Base-by-base conservation (phyloP, 441 rosid species). In the Dalechampia spathulata region DNA sequence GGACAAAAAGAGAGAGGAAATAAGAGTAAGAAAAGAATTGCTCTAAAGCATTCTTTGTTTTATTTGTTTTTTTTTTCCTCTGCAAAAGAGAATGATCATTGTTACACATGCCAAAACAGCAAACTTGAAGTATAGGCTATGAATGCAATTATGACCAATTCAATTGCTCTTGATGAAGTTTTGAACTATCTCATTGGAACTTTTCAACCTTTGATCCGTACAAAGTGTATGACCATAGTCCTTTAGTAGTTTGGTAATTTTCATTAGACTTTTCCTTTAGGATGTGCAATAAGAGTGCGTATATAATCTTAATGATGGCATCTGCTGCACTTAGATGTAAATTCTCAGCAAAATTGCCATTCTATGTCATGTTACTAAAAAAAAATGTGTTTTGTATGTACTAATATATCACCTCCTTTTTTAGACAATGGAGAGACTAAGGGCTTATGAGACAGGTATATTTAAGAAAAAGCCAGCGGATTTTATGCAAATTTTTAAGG, bases 341-440 rank as follows among this genome's bases (percentile, higher is more conserved):
- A 5, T 1, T 46, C 40, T 51, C 37, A 42, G 21, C 25, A n/a
- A 32, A 23, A 34, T 43, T 44, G 22, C n/a, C 13, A 30, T 5
- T 8, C 23, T 13, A 7, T 15, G 41, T 17, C 5, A 47, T 42
- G 16, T 51, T 42, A 36, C 20, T 52, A 17, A 26, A 32, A 10
- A 16, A 11, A 42, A 11, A 42, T 52, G 7, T 27, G 36, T 42
- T 5, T 21, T 25, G 1, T 23, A 25, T 25, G 15, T 50, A 6
- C 48, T 57, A 45, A 28, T 46, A 2, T 45, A 28, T 28, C 14
- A 14, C 36, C 49, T 56, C 2, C 51, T 52, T 67, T 67, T 61
- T 44, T 83, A 90, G 99, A 87, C 94, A 48, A 90, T 94, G 99
- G 99, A 94, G 75, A 83, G 96, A 67, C 73, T 90, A 72, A 83